These are phyloP conservation scores for Pleurotus cornucopiae DNA, from an alignment of 768 basidiomycete species.

Conservation along the genomic window DNA sequence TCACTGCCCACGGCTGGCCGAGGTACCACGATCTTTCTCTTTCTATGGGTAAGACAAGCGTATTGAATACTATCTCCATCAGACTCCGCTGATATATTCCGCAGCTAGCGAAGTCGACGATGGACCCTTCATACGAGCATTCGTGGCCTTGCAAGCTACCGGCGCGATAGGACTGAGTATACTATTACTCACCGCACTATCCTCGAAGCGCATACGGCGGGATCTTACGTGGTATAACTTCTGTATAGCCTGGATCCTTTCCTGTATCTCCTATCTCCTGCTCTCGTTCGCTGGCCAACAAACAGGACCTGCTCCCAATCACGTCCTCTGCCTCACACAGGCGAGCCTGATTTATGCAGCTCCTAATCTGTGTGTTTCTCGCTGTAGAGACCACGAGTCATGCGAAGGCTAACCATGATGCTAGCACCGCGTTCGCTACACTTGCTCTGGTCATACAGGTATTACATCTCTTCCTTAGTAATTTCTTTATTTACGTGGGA, in stretches of 20 bases:
- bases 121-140: conserved; percentile 9
- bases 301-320: conserved; percentile 8
- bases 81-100: neutral
- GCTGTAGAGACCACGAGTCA: no score
- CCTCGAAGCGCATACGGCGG: conserved; percentile 12
- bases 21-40: neutral
- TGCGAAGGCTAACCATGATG: neutral
- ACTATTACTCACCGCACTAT: conserved; percentile 13
- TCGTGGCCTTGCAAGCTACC: conserved; percentile 14
- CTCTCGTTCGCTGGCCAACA: conserved; percentile 14
- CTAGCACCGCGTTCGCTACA: conserved; percentile 15
- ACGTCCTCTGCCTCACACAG: conserved; percentile 15
- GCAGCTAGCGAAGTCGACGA: neutral
- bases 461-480: neutral
- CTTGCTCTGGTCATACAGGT: conserved; percentile 18
- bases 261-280: conserved; percentile 14
- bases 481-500: no score
- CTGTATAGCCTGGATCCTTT: conserved; percentile 18
- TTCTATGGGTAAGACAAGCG: neutral
- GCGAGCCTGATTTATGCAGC: conserved; percentile 15
- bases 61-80: no score
- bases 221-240: conserved; percentile 20
- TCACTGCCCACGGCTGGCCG: no score
- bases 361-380: conserved; percentile 11
- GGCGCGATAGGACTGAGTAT: conserved; percentile 14